Conservation (phyloP, 257 asterid species). For the Solanum ahanhuiri region DNA sequence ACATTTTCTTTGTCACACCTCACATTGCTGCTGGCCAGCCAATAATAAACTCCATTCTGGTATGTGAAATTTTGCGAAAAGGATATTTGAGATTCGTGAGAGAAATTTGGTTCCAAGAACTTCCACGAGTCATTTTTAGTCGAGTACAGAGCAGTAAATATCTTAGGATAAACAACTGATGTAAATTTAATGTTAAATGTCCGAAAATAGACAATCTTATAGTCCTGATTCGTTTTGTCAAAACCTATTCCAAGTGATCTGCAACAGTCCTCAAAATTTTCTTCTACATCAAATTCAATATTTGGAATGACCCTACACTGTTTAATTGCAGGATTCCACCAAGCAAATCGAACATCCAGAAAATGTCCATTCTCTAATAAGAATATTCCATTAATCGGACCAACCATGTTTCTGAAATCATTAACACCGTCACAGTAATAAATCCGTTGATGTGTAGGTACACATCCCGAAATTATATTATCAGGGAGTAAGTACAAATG, state of each 20-base stretch:
- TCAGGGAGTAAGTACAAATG: neutral
- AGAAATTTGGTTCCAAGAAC: neutral
- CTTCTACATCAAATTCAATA: neutral
- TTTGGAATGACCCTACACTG: neutral
- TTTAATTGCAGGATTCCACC: neutral
- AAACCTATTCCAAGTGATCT: neutral
- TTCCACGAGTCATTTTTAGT: neutral
- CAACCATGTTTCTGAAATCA: neutral
- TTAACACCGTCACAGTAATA: neutral
- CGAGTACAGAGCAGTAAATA: neutral
- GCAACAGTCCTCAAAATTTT: neutral
- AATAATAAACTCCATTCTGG: neutral
- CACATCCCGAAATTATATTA: neutral
- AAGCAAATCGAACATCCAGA: neutral
- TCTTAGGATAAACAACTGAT: neutral
- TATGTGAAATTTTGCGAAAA: neutral
- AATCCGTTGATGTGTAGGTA: neutral
- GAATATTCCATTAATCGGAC: neutral
- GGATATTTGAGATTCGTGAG: neutral
- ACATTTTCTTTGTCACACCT: neutral
- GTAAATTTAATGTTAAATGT: neutral
- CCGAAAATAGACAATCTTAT: neutral
- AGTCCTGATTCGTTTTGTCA: neutral
- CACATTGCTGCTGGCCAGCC: neutral
- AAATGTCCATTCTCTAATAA: neutral